Conservation (phyloP, 2,329 filamentous ascomycete species). For the Fusarium udum region DNA sequence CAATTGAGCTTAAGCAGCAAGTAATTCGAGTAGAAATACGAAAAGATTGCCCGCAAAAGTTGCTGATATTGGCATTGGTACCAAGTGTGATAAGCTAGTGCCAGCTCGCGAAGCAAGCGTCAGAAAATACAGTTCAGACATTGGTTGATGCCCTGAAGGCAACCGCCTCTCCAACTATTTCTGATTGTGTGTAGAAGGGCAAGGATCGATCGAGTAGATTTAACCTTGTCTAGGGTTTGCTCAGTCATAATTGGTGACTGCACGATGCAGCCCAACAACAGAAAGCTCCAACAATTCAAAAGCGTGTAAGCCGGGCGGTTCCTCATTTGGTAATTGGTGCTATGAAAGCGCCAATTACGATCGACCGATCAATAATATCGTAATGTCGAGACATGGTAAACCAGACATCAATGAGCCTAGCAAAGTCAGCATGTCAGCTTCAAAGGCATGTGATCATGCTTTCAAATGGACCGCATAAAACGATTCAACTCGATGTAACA, state of each 20-base stretch:
- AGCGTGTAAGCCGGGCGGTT: slow-evolving; percentile 11
- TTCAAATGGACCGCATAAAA: slow-evolving; percentile 5
- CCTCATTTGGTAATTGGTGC: background rate
- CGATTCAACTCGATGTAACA: slow-evolving; percentile 9
- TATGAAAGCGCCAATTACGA: slow-evolving; percentile 8
- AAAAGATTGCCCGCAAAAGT: slow-evolving; percentile 8
- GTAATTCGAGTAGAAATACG: slow-evolving; percentile 27
- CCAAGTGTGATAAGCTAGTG: slow-evolving; percentile 23
- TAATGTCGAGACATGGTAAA: background rate
- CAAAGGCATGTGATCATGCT: slow-evolving; percentile 1
- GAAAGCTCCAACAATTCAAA: slow-evolving; percentile 15
- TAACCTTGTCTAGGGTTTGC: slow-evolving; percentile 10
- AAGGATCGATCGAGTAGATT: background rate
- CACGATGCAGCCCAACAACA: slow-evolving; percentile 1
- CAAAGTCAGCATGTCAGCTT: slow-evolving; percentile 26
- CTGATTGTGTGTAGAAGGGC: slow-evolving; percentile 1
- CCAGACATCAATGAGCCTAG: background rate
- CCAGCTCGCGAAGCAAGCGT: slow-evolving; percentile 28
- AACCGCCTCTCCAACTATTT: background rate
- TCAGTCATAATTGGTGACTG: background rate
- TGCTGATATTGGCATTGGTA: slow-evolving; percentile 11
- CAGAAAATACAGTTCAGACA: slow-evolving; percentile 18
- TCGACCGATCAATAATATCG: background rate
- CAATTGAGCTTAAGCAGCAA: slow-evolving; percentile 9
- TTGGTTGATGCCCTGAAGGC: slow-evolving; percentile 3